Base-by-base conservation (phyloP, 495 filamentous ascomycete genomes). In the Podospora tetraspora region DNA sequence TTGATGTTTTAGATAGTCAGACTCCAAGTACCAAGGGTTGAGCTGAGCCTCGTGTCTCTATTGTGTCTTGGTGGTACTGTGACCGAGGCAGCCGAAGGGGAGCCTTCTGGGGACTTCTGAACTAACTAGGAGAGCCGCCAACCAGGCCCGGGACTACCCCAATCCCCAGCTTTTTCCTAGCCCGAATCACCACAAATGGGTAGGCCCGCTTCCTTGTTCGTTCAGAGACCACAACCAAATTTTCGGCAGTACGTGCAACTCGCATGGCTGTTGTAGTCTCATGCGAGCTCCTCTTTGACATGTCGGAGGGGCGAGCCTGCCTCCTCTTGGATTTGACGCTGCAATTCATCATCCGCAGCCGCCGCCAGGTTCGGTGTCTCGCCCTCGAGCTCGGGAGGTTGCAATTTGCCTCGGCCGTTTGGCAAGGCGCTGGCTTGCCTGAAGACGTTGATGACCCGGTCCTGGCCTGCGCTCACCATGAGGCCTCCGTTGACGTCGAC, bases 1-100 rank as follows among this genome's bases (percentile, higher is more conserved):
- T 90, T 21, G 95, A 97, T 82, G 90, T 94, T 10, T 74, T 97
- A 16, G 76, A 76, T 29, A 61, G 68, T 3, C 25, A 37, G 57
- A 24, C 10, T 4, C 7, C 10, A 52, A 21, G 32, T 23, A 27
- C 22, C 22, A 23, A 61, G 25, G 59, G 64, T 27, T 66, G 65
- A 66, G 65, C 16, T 62, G 21, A 29, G 61, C 21, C 27, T 32
- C 61, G 11, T n/a, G 27, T 62, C 22, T 32, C 34, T 21, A 22
- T 30, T 10, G 25, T 29, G 61, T 13, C 27, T 21, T 62, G 29
- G 25, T 32, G 29, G 9, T 37, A n/a, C 25, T 21, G 27, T 22
- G 61, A 32, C 61, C 61, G 1, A 37, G 61, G 1, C 60, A 19
- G 24, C 5, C 27, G n/a, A 27, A 12, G 34, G 12, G 12, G 12